These are phyloP conservation scores for Zygosaccharomyces sapae DNA, from an alignment of 1,139 yeast genomes.

Conservation along the genomic window DNA sequence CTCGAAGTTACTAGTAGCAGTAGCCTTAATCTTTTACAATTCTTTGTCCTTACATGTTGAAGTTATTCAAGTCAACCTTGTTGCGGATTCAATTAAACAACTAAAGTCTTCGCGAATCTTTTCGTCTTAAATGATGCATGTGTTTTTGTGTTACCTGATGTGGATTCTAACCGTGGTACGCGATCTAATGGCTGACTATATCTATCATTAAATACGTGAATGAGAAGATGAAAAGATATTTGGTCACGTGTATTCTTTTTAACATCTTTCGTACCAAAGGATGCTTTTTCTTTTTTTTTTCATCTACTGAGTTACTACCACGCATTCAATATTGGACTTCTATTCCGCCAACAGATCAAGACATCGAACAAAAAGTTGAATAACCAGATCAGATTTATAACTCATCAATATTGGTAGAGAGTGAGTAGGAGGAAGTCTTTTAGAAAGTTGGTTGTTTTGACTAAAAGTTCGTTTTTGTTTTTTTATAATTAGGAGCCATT, in stretches of 20 bases:
- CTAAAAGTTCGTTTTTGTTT: no score
- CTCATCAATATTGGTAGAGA: no score
- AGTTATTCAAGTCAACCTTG: constrained; percentile 2
- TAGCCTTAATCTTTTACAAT: constrained; percentile 2
- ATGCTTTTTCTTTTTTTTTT: constrained; percentile 1
- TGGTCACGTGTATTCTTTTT: background rate
- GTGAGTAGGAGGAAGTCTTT: no score
- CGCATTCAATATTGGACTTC: background rate
- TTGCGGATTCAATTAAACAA: constrained; percentile 3
- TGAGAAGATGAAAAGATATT: background rate
- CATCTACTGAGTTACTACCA: constrained; percentile 5
- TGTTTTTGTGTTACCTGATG: constrained; percentile 5
- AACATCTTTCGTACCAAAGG: background rate
- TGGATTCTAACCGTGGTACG: background rate
- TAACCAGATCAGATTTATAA: background rate
- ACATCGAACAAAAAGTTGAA: background rate
- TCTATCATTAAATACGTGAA: no score
- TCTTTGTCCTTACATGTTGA: background rate
- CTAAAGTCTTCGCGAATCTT: constrained; percentile 4
- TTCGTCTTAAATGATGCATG: background rate
- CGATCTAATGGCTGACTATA: background rate
- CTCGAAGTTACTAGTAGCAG: background rate
- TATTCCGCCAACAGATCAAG: background rate
- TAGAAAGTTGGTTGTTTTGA: no score
- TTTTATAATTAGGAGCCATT: no score